These are phyloP conservation scores for Prototheca wickerhamii DNA, from an alignment of 163 green algal species.

Conservation along the genomic window DNA sequence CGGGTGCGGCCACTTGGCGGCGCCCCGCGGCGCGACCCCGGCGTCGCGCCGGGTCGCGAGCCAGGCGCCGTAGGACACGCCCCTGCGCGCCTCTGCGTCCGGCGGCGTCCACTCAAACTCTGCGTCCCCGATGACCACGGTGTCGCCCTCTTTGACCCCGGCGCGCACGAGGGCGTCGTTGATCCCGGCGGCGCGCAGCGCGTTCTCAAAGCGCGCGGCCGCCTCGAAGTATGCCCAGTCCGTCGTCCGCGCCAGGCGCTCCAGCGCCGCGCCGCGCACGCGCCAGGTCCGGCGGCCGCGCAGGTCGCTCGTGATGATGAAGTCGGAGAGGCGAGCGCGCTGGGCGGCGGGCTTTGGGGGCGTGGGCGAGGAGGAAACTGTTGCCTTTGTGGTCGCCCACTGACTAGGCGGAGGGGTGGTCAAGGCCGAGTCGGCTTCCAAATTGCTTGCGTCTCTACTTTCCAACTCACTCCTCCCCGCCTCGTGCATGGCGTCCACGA, in stretches of 20 bases:
- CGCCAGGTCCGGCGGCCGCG: conserved; percentile 37
- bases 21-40: neutral
- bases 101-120: conserved; percentile 81
- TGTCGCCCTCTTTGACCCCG: conserved; percentile 50
- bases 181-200: conserved; percentile 74
- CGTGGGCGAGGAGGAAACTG: too few species aligned
- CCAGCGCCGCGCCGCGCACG: conserved; percentile 52
- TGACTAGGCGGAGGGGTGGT: too few species aligned
- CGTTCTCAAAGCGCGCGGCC: conserved; percentile 64
- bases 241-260: conserved; percentile 89
- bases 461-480: conserved; percentile 1
- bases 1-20: neutral
- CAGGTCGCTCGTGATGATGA: conserved; percentile 44
- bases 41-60: neutral
- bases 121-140: conserved; percentile 63
- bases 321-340: conserved; percentile 63
- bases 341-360: too few species aligned
- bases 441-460: too few species aligned
- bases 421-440: too few species aligned
- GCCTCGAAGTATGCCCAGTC: conserved; percentile 98
- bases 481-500: conserved; percentile 40
- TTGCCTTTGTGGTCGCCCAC: too few species aligned
- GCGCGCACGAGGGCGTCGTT: conserved; percentile 41
- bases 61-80: conserved; percentile 40
- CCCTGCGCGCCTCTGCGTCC: conserved; percentile 54